Evolutionary conservation across 192 early-diverging fungal species (phyloP), one percentile per base, ranked within the genome.

Genomic region (Funneliformis geosporum): DNA sequence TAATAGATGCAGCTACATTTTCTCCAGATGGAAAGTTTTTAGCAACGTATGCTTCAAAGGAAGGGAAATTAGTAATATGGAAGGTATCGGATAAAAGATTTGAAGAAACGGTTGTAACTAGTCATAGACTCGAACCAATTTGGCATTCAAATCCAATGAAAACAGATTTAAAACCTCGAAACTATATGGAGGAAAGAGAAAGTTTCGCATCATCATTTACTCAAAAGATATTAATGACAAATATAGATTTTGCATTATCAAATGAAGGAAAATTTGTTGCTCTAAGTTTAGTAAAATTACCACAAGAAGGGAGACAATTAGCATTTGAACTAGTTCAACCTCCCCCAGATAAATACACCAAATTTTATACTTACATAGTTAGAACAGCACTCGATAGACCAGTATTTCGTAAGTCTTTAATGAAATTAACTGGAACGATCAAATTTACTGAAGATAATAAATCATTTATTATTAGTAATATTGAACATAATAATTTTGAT

Each of bases 241-340:
- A 72, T 72, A n/a, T 72, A 21, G 70, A 72, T 46, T 72, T 72
- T 72, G 70, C 70, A 25, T 23, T 72, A n/a, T 72, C 38, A n/a
- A 72, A 72, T 21, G 70, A 46, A 12, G 70, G 70, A 21, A 72
- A 46, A 46, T 46, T 21, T n/a, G 70, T 43, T 11, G 70, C 70
- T n/a, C 12, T 72, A 42, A 72, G 70, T 25, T 23, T 39, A 5
- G 44, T 72, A 44, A 72, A 72, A 72, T 46, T 72, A 14, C 70
- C 70, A 39, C 70, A 72, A 46, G 40, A 72, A 8, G 18, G 44
- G 5, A 42, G 46, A n/a, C 70, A 12, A n/a, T 44, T 21, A 44
- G 16, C 70, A 11, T 72, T 72, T 16, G 70, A 72, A 72, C 12
- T 72, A 6, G 43, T 72, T 46, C 25, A 72, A 46, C 70, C 70